Evolutionary conservation across 306 rosid genomes (phyloP), one percentile per base, ranked within the genome.

Genomic region (Quercus agrifolia): DNA sequence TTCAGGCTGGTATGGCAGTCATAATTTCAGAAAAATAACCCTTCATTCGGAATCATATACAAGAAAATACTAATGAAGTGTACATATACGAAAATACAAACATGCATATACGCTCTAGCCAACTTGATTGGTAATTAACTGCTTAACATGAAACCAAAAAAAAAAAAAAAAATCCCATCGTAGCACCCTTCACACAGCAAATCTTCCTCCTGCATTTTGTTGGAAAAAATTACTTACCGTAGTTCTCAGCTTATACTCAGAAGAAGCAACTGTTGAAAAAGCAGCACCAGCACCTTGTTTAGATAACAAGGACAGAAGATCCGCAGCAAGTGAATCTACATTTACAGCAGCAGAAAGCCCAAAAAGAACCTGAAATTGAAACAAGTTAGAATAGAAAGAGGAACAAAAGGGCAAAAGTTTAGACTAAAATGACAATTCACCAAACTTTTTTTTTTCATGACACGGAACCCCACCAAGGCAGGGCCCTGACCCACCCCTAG

Each of bases 211-310:
- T 71, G 13, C 38, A 54, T 58, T 77, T 20, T 35, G 27, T 51
- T 6, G 58, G 2, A 67, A 33, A 41, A 14, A 14, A 7, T 14
- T 13, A 2, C 41, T 46, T 88, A 95, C 99, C 77, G 94, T 91
- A 70, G 86, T 64, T 84, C 97, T 86, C 57, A 94, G 83, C 87
- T 88, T 89, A 79, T 93, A 93, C 80, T 93, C 98, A 2, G 91
- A 62, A 70, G 98, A 90, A 75, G 94, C 94, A 66, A 91, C 90
- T 4, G 96, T 91, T 33, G 88, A 84, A 21, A 88, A 83, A 70
- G 49, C 63, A 78, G 56, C 81, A 6, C 62, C 77, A 38, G 89
- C 62, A 27, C 81, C 66, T 38, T 89, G 89, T 10, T 78, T 64
- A 67, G 93, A 79, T 77, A 95, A 75, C 31, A 90, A 83, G 1